A percentile compares a stretch with the other conserved stretches of the same genome.
Conservation (phyloP, 208 protist species). For the Jaenimonas drosophilae region DNA sequence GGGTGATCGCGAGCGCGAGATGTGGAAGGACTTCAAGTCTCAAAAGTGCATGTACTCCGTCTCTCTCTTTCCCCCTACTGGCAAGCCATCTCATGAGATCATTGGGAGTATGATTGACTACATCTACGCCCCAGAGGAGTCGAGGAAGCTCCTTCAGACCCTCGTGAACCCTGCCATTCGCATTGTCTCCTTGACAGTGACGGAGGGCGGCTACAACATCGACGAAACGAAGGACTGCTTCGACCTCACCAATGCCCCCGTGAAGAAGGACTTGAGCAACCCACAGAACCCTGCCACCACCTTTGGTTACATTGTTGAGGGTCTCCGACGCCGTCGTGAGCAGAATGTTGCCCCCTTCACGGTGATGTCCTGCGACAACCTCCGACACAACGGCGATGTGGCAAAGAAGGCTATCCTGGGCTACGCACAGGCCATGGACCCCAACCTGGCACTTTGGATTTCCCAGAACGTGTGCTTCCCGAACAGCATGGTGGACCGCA, state of each 20-base stretch:
- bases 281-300: constrained; percentile 15
- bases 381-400: constrained; percentile 31
- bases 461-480: constrained; percentile 18
- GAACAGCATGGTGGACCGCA: constrained; percentile 32
- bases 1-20: constrained; percentile 10
- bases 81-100: constrained; percentile 8
- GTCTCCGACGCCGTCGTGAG: constrained; percentile 19
- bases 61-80: constrained; percentile 16
- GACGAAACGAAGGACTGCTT: constrained; percentile 22
- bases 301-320: constrained; percentile 31
- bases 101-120: constrained; percentile 23
- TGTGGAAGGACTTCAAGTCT: constrained; percentile 25
- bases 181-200: constrained; percentile 30
- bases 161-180: constrained; percentile 18
- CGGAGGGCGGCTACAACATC: constrained; percentile 42
- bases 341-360: constrained; percentile 16
- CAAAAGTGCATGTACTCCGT: constrained; percentile 33
- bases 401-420: constrained; percentile 21
- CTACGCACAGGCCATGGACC: constrained; percentile 13
- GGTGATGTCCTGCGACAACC: constrained; percentile 35
- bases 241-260: constrained; percentile 11
- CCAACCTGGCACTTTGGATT: constrained; percentile 11
- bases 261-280: constrained; percentile 14
- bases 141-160: constrained; percentile 12
- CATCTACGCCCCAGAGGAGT: constrained; percentile 22